Base-by-base conservation (phyloP, 2,329 filamentous ascomycete genomes). In the Stemphylium vesicarium region DNA sequence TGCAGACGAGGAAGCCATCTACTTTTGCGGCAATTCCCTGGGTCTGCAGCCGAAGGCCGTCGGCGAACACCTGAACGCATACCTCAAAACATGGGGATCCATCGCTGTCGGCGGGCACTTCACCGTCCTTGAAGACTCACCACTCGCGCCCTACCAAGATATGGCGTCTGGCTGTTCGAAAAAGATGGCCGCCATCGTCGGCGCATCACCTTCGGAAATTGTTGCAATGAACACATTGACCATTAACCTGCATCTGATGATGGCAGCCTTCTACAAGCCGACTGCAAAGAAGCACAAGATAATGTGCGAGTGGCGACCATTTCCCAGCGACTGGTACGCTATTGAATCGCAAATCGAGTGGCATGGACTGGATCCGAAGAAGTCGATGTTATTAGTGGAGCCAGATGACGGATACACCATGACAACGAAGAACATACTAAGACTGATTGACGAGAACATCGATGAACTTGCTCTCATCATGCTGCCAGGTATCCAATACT, bases 161-260 rank as follows among this genome's bases (percentile, higher is more conserved):
- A 85, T 94, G 62, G 90, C 92, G 15, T 89, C 89, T 57, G 85
- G 86, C 56, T 90, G 90, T 26, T 85, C 89, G 13, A 80, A 80
- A 44, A 83, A 88, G 64, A 90, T 89, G 74, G 85, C 88, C 2
- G 85, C 84, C 15, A 80, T 96, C 13, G 88, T 96, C 10, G 92
- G 92, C 16, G 90, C 90, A 0, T 79, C 82, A 1, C 77, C 86
- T 1, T 81, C 82, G 35, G 92, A 96, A 75, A 87, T 96, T 20
- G 91, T 91, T 46, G 85, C 92, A 31, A 96, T 96, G 92, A 91
- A 92, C 72, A 92, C 89, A 0, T 76, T 96, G 63, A 96, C 91
- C 1, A 85, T 83, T 31, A 96, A 96, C 73, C 74, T 96, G 50
- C 91, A 96, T 70, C 74, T 95, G n/a, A 81, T 95, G 72, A 86